These are phyloP conservation scores for Kodamaea anthophila DNA, from an alignment of 1,139 yeast species.

Conservation along the genomic window DNA sequence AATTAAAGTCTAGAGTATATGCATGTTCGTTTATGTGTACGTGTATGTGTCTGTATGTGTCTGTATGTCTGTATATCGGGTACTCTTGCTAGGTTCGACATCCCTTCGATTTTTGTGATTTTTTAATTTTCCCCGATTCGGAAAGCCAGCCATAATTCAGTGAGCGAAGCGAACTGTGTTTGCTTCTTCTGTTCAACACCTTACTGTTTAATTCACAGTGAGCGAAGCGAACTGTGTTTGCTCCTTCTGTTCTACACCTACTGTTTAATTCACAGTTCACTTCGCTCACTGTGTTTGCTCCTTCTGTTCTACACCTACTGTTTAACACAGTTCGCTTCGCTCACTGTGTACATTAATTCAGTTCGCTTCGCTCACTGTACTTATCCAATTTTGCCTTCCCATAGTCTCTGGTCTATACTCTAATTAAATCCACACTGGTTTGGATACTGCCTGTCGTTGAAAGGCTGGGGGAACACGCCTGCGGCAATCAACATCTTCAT, in stretches of 20 bases:
- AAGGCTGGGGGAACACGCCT: conserved; percentile 77
- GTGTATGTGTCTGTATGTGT: too few relatives aligned
- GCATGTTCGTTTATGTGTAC: too few relatives aligned
- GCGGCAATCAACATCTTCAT: conserved; percentile 48
- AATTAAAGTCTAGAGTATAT: too few relatives aligned
- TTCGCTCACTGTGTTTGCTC: not conserved
- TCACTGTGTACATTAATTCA: conserved; percentile 1
- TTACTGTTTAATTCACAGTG: not conserved
- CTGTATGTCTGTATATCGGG: too few relatives aligned
- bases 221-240: conserved; percentile 1
- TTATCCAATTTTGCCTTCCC: not conserved
- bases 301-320: not conserved
- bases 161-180: conserved; percentile 1
- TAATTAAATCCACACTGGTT: conserved; percentile 60
- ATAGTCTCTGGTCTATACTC: conserved; percentile 9
- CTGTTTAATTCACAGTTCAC: not conserved
- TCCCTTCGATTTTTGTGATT: too few relatives aligned
- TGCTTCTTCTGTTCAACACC: too few relatives aligned
- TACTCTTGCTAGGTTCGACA: too few relatives aligned
- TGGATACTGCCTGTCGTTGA: conserved; percentile 57
- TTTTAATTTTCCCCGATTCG: too few relatives aligned
- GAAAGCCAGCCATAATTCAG: too few relatives aligned
- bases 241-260: not conserved
- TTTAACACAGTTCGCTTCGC: conserved; percentile 1
- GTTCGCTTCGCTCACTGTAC: not conserved